These are phyloP conservation scores for Thelonectria blattea DNA, from an alignment of 2,329 filamentous ascomycete species.

Conservation along the genomic window DNA sequence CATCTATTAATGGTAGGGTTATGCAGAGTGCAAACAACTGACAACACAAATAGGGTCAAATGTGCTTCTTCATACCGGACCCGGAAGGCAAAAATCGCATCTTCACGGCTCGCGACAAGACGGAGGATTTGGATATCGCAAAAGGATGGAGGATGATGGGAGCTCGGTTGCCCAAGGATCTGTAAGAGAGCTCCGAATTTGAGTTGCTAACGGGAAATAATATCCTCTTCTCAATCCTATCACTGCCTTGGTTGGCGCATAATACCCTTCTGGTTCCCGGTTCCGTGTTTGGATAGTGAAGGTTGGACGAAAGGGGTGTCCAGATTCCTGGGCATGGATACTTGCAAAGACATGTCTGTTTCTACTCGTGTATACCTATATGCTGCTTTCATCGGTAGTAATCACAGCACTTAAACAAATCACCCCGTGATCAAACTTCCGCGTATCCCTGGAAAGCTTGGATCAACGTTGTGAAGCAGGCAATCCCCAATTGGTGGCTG, in stretches of 20 bases:
- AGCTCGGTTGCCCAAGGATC: neutral
- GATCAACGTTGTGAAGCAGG: neutral
- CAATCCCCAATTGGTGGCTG: slow-evolving; percentile 4
- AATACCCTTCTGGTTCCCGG: no score
- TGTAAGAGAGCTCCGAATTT: neutral
- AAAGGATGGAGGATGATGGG: neutral
- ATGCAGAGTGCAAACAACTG: no score
- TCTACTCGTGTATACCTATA: no score
- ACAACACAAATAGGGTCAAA: neutral
- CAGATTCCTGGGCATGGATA: no score
- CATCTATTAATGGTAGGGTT: no score
- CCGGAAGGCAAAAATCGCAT: neutral
- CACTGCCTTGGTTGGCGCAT: neutral
- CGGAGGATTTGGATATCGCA: neutral
- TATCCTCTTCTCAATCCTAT: neutral
- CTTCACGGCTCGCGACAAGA: neutral
- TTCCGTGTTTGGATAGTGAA: no score
- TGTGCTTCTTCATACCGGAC: neutral
- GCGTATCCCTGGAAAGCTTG: neutral
- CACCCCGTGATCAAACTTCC: neutral
- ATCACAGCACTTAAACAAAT: no score
- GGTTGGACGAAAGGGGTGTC: no score
- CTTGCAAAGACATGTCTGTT: no score
- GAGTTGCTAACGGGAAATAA: neutral
- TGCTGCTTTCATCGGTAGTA: no score